A percentile compares a stretch with the other conserved stretches of the same genome.
phyloP scores from a whole-genome alignment of 2,329 filamentous ascomycete species.

The Claviceps purpurea region DNA sequence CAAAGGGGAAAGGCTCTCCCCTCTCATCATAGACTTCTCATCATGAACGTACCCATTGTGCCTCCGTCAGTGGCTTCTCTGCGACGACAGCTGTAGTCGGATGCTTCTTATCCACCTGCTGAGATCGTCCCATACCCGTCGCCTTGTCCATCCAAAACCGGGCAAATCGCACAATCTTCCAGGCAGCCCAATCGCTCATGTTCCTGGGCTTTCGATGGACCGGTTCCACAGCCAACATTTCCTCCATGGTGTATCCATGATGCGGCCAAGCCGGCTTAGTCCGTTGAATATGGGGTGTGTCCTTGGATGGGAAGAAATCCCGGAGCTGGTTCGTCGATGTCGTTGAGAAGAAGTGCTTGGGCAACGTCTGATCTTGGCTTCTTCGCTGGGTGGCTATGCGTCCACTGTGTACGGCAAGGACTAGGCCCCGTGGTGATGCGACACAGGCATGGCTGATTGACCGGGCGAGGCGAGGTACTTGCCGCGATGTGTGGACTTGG shows the following conservation, averaged over 20 bases:
- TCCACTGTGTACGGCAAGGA: conserved; percentile 4
- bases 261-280: conserved; percentile 58
- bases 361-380: not conserved
- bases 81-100: conserved; percentile 41
- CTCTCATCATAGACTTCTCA: too few relatives aligned
- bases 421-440: conserved; percentile 5
- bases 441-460: conserved; percentile 3
- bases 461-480: conserved; percentile 13
- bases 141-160: conserved; percentile 70
- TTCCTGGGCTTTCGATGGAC: conserved; percentile 64
- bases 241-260: conserved; percentile 60
- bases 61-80: conserved; percentile 56
- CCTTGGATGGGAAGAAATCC: conserved; percentile 50
- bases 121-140: conserved; percentile 60
- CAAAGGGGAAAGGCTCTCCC: too few relatives aligned
- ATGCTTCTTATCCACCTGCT: conserved; percentile 47
- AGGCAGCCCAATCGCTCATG: conserved; percentile 65
- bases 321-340: conserved; percentile 31
- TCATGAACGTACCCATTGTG: conserved; percentile 54
- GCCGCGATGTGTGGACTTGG: conserved; percentile 9
- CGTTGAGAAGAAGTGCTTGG: conserved; percentile 38
- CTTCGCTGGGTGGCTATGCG: conserved; percentile 6
- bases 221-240: conserved; percentile 62
- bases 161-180: conserved; percentile 60
- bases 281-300: conserved; percentile 46